phyloP scores from a whole-genome alignment of 2,329 filamentous ascomycete genomes.

The Trichoderma oligosporum region DNA sequence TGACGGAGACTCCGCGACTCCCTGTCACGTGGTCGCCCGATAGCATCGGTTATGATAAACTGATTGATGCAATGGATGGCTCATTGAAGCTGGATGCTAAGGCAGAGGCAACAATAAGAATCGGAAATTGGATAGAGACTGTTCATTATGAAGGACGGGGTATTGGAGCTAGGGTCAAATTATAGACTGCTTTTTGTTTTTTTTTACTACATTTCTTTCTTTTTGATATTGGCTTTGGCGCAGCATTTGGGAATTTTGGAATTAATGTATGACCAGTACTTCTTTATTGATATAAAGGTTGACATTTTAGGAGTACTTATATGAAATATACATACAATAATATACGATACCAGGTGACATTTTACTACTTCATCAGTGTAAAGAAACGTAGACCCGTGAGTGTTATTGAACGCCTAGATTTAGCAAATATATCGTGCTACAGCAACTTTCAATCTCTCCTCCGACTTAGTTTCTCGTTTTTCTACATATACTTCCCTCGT shows the following conservation, averaged over 20 bases:
- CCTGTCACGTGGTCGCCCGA: constrained; percentile 78
- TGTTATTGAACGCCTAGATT: too few species aligned
- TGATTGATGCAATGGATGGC: constrained; percentile 77
- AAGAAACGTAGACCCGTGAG: not conserved
- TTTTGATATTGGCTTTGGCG: not conserved
- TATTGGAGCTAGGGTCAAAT: constrained; percentile 58
- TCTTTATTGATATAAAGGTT: not conserved
- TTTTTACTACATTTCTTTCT: not conserved
- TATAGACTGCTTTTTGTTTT: constrained; percentile 24
- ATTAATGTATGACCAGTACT: not conserved
- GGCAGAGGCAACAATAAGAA: constrained; percentile 68
- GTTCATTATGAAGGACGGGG: constrained; percentile 68
- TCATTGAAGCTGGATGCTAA: constrained; percentile 71
- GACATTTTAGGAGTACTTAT: not conserved
- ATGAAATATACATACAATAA: not conserved
- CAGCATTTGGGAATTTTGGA: not conserved
- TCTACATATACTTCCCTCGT: too few species aligned
- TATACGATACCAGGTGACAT: not conserved
- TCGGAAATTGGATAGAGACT: constrained; percentile 71
- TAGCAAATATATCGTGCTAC: too few species aligned
- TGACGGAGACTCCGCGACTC: constrained; percentile 67
- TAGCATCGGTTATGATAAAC: constrained; percentile 76
- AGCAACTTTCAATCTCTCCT: too few species aligned
- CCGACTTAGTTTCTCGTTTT: too few species aligned
- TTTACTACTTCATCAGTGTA: too few species aligned